Base-by-base conservation (phyloP, 129 eudicot species). In the Sambucus nigra region DNA sequence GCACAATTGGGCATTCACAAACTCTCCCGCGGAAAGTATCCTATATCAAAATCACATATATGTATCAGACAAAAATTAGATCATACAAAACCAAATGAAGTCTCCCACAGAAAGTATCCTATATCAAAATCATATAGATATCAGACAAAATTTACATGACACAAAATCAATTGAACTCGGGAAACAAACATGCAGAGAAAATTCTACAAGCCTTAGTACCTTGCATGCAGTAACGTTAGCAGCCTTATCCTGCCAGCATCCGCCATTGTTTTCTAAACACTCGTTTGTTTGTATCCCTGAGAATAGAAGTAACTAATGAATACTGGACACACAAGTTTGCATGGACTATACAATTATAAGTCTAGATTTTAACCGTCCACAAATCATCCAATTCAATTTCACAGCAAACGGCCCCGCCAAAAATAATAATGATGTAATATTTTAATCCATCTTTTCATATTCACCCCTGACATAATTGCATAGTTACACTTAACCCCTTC, bases 1-100 rank as follows among this genome's bases (percentile, higher is more conserved):
- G 84, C 52, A 88, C 87, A 38, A 73, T 41, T 14, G 97, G 97
- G 69, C 97, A 88, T 60, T 84, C 85, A 63, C 97, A 88, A 21
- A 88, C 85, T 67, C 70, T 78, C 51, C 97, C 97, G 14, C 97
- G 78, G 58, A 84, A 88, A 26, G 97, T 88, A 68, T 88, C 97
- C 97, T 88, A 48, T 22, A 41, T 44, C 23, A 70, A 23, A 23
- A 26, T 35, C 13, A 15, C 35, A 29, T 29, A 29, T 4, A 8
- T 29, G 8, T 29, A 29, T 29, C 35, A 29, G 35, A 3, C 8
- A 8, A 29, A 29, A 59, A 20, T 42, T 19, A 25, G 5, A 26
- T 67, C 27, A 59, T 23, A 67, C 24, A 17, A 23, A 27, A 27
- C 26, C 19, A 40, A 24, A 23, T 33, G 15, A 21, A 39, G 25